Conservation (phyloP, 23 red algal species). For the Gracilaria gracilis region DNA sequence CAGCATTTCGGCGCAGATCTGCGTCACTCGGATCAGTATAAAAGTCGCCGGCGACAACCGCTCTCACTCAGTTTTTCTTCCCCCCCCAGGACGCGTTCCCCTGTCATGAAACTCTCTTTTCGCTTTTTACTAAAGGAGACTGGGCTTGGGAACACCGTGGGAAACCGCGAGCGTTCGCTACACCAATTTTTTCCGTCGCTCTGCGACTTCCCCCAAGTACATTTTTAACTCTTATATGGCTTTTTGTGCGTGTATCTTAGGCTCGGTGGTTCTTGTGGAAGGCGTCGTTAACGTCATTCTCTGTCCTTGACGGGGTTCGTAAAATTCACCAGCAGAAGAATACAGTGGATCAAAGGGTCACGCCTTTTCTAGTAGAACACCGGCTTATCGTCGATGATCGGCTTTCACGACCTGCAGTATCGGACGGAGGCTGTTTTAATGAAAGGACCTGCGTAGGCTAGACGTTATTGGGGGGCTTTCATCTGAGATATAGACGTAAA, state of each 20-base stretch:
- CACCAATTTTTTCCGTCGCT: slow-evolving; percentile 69
- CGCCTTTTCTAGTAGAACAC: too few species aligned
- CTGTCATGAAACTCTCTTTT: slow-evolving; percentile 86
- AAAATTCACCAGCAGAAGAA: too few species aligned
- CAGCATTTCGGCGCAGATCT: too few species aligned
- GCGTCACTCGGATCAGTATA: slow-evolving; percentile 6
- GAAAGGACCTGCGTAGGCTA: too few species aligned
- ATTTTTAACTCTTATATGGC: neutral
- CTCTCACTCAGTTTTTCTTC: neutral
- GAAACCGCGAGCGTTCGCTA: slow-evolving; percentile 39
- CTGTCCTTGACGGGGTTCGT: too few species aligned
- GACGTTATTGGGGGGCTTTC: too few species aligned
- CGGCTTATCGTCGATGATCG: too few species aligned
- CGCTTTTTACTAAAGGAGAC: slow-evolving; percentile 88
- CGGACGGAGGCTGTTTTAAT: too few species aligned
- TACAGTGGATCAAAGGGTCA: too few species aligned
- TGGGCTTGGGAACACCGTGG: slow-evolving; percentile 78
- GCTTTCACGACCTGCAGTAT: too few species aligned
- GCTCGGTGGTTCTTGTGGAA: neutral
- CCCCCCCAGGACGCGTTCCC: slow-evolving; percentile 49
- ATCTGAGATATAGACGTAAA: too few species aligned
- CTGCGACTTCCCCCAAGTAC: slow-evolving; percentile 66
- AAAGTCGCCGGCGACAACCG: neutral
- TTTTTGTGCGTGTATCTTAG: neutral
- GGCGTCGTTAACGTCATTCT: too few species aligned